These are phyloP conservation scores for Quercus lobata DNA, from an alignment of 331 rosid species.

Conservation along the genomic window DNA sequence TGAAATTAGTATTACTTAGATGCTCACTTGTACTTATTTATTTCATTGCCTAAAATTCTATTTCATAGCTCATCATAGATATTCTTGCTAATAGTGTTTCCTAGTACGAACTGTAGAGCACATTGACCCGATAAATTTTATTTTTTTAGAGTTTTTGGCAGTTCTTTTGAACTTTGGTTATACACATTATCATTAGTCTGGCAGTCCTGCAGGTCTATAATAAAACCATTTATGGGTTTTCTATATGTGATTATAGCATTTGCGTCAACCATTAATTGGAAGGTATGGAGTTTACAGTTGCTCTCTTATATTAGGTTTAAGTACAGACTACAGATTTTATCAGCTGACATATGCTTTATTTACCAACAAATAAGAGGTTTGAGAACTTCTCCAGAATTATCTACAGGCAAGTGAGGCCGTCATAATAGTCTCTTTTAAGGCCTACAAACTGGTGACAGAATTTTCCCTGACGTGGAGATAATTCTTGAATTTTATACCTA, in stretches of 20 bases:
- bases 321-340: slow-evolving; percentile 12
- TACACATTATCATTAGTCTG: slow-evolving; percentile 18
- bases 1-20: background rate
- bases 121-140: background rate
- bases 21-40: background rate
- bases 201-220: slow-evolving; percentile 51
- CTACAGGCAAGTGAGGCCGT: slow-evolving; percentile 4
- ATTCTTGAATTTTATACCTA: background rate
- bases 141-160: background rate
- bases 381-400: slow-evolving; percentile 16
- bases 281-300: slow-evolving; percentile 38
- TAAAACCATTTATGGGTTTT: slow-evolving; percentile 23
- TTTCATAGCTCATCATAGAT: background rate
- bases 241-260: slow-evolving; percentile 31
- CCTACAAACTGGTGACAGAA: background rate
- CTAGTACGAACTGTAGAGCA: background rate
- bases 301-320: slow-evolving; percentile 13
- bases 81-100: background rate
- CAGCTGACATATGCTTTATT: slow-evolving; percentile 9
- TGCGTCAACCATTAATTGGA: slow-evolving; percentile 29
- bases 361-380: slow-evolving; percentile 10
- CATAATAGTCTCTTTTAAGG: slow-evolving; percentile 2
- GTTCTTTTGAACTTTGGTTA: background rate
- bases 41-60: background rate
- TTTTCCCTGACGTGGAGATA: background rate